Base-by-base conservation (phyloP, 768 basidiomycete species). In the Lactifluus rugatus region DNA sequence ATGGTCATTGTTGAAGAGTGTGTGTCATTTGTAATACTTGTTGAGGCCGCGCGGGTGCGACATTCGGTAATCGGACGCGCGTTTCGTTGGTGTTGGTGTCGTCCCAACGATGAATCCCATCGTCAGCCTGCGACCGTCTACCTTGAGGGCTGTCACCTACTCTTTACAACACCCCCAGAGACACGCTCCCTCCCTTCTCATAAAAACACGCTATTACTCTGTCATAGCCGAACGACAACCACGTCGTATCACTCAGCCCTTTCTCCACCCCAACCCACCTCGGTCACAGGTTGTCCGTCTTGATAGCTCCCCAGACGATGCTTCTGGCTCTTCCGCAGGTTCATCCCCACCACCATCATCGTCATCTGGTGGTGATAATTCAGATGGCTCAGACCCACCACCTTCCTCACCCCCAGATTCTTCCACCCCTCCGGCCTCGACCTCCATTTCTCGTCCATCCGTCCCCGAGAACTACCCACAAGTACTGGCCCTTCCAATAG, bases 381-480 rank as follows among this genome's bases (percentile, higher is more conserved):
- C 70, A 10, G 77, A 79, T 52, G 66, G 67, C 11, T 65, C 70
- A 5, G 74, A 74, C 50, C 72, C 79, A 23, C 70, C 73, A 9
- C 65, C 72, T 2, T 63, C 77, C 8, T 75, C 78, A 19, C 69
- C 73, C 10, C 63, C 73, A 10, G 67, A 73, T 28, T 56, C 72
- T 26, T 8, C 58, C 37, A 67, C 78, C 7, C 64, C 75, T 21
- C 70, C 68, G 26, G 67, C 74, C 1, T 70, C 73, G 5, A 77
- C 78, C 31, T 76, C 86, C 21, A 86, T 91, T 64, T 84, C 91
- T 4, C 91, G 89, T 64, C 89, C 89, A 57, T 84, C 87, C 16
- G 85, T 96, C 4, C 93, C 94, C 0, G 91, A 93, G 70, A 68
- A 82, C 58, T 97, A 97, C 71, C 94, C 95, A 1, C 91, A 95